These are phyloP conservation scores for Cordyceps cateniannulata DNA, from an alignment of 2,329 filamentous ascomycete species.

Conservation along the genomic window DNA sequence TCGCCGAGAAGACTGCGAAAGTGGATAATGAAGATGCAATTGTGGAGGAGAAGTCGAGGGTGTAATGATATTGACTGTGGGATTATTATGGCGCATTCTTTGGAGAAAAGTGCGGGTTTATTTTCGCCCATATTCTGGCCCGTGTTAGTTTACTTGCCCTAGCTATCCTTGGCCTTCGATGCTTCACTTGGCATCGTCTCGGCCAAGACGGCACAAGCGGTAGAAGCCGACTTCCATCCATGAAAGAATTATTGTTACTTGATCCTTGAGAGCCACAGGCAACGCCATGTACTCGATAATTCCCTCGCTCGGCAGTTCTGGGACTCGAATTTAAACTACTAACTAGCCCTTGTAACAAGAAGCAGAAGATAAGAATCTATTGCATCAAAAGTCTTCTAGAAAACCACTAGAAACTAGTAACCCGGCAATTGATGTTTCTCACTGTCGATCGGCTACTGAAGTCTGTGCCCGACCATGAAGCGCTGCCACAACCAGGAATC, in stretches of 20 bases:
- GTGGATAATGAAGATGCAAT: slow-evolving; percentile 13
- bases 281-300: neutral
- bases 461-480: neutral
- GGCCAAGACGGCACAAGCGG: neutral
- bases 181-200: neutral
- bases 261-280: too few species aligned
- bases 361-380: too few species aligned
- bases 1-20: slow-evolving; percentile 14
- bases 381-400: too few species aligned
- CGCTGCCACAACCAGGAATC: too few species aligned
- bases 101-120: neutral
- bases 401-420: neutral
- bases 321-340: too few species aligned
- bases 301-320: too few species aligned
- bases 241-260: neutral
- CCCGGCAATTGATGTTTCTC: neutral
- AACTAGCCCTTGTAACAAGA: too few species aligned
- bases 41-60: slow-evolving; percentile 8
- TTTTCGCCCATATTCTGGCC: neutral
- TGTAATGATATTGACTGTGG: neutral
- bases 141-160: neutral
- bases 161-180: neutral
- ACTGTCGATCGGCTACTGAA: neutral
- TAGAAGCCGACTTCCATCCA: too few species aligned
- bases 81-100: neutral